These are phyloP conservation scores for Cytospora mali DNA, from an alignment of 2,329 filamentous ascomycete genomes.

Conservation along the genomic window DNA sequence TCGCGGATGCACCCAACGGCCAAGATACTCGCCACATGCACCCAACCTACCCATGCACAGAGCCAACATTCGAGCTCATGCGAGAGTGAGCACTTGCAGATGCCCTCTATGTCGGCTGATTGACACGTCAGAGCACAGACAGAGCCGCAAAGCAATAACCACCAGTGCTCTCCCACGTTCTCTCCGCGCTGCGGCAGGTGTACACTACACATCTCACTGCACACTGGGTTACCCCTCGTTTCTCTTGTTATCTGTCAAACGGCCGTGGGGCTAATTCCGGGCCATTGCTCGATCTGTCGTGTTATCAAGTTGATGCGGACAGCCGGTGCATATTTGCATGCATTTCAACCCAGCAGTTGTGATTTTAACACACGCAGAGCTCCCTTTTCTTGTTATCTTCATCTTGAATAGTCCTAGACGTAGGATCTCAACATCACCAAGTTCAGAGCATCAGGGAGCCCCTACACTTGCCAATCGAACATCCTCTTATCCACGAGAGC, in stretches of 20 bases:
- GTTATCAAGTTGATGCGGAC: slow-evolving; percentile 17
- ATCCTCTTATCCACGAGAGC: neutral
- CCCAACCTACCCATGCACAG: neutral
- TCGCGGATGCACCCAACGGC: slow-evolving; percentile 11
- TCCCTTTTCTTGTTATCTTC: neutral
- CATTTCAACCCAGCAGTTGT: neutral
- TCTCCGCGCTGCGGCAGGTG: slow-evolving; percentile 4
- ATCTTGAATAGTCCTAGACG: neutral
- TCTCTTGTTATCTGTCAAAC: slow-evolving; percentile 10
- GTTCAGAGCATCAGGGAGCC: neutral
- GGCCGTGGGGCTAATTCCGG: slow-evolving; percentile 8
- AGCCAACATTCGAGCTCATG: slow-evolving; percentile 6
- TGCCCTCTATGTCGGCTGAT: slow-evolving; percentile 25
- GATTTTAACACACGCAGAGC: neutral
- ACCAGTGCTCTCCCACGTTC: slow-evolving; percentile 8
- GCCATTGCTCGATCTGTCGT: neutral
- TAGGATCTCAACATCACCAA: neutral
- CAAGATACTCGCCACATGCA: slow-evolving; percentile 18
- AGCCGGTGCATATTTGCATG: slow-evolving; percentile 7
- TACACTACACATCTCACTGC: slow-evolving; percentile 11
- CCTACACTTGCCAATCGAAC: neutral
- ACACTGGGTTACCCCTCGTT: slow-evolving; percentile 21
- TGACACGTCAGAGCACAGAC: slow-evolving; percentile 28
- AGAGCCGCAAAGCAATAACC: slow-evolving; percentile 26
- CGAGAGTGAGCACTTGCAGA: slow-evolving; percentile 24